A percentile compares a stretch with the other conserved stretches of the same genome.
Evolutionary conservation across 331 rosid species (phyloP).

Genomic region (Rosa hybrid): DNA sequence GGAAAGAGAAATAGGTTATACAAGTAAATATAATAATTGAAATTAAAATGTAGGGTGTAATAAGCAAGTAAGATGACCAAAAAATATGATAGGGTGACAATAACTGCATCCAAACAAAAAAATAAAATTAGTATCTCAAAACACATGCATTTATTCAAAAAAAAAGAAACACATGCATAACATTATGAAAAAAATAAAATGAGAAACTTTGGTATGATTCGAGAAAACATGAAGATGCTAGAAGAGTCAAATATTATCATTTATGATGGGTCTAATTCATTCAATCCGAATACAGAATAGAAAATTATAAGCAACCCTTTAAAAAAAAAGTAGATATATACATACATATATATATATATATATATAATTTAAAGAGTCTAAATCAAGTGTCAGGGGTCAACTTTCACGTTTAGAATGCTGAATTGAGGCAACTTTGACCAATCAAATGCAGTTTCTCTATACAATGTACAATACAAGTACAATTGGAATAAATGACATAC

Average conservation of each 20-base stretch:
- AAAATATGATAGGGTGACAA: no score
- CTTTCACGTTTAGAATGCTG: not conserved
- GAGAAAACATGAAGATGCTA: not conserved
- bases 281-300: not conserved
- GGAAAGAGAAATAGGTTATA: no score
- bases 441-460: conserved; percentile 20
- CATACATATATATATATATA: not conserved
- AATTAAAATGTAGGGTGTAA: no score
- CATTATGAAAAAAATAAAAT: no score
- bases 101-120: no score
- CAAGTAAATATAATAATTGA: no score
- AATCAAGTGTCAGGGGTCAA: not conserved
- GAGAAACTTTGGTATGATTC: no score
- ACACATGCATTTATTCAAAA: no score
- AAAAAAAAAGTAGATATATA: not conserved
- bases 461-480: conserved; percentile 41
- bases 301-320: not conserved
- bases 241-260: not conserved
- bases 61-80: no score
- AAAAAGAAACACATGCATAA: no score
- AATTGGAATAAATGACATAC: conserved; percentile 36
- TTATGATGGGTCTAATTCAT: not conserved
- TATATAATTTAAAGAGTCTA: not conserved
- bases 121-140: no score
- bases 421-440: conserved; percentile 27